phyloP scores from a whole-genome alignment of 306 rosid genomes.

The Trichosanthes cucumerina region DNA sequence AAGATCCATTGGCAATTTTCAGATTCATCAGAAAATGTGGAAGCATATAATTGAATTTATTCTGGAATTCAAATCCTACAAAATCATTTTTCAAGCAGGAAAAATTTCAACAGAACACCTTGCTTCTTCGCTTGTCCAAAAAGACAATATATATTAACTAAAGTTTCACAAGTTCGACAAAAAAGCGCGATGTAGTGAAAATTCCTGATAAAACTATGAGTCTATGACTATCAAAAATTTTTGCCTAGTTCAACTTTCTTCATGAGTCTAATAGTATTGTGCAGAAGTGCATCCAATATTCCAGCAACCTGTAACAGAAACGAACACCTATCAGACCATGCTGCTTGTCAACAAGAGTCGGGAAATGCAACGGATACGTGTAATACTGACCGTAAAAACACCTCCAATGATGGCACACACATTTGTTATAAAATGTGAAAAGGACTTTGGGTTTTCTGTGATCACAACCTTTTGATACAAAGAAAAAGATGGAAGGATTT shows the following conservation, averaged over 20 bases:
- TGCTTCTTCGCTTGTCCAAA: neutral
- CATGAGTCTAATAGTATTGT: constrained; percentile 61
- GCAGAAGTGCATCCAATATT: constrained; percentile 78
- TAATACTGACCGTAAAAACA: constrained; percentile 84
- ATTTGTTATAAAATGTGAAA: constrained; percentile 87
- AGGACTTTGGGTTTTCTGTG: constrained; percentile 69
- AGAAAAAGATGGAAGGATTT: constrained; percentile 3
- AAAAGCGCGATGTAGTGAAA: neutral
- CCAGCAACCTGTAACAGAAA: constrained; percentile 83
- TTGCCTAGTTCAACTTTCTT: constrained; percentile 87
- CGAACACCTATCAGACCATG: neutral
- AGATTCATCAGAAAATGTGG: constrained; percentile 6
- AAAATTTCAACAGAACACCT: neutral
- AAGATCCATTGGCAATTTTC: neutral
- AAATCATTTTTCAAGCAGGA: neutral
- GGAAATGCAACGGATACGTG: neutral
- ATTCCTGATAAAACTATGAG: neutral
- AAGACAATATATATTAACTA: neutral
- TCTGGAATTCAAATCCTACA: constrained; percentile 1
- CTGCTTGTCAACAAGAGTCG: neutral
- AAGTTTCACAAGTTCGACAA: neutral
- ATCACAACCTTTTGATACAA: constrained; percentile 50
- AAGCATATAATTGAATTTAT: neutral
- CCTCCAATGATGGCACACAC: constrained; percentile 96
- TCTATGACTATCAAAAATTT: constrained; percentile 43